phyloP scores from a whole-genome alignment of 208 protist species.

The Crithidia mellificae region DNA sequence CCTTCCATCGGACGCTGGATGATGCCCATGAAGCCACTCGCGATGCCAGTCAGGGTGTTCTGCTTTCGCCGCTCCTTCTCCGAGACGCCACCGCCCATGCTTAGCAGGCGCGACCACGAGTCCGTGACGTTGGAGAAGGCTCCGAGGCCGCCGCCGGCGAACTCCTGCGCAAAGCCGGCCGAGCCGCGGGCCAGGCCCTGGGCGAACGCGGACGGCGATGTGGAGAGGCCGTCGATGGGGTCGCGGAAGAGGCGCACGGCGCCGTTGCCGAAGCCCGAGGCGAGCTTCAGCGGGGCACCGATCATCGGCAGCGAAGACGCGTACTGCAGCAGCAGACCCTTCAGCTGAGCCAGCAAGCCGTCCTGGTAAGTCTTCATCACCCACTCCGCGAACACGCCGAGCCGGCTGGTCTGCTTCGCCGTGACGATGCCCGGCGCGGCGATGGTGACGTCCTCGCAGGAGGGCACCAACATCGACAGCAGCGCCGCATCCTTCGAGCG shows the following conservation, averaged over 20 bases:
- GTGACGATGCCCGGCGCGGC: constrained; percentile 70
- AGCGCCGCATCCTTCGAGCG: constrained; percentile 67
- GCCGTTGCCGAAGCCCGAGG: constrained; percentile 74
- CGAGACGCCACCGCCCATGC: constrained; percentile 53
- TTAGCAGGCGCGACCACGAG: constrained; percentile 69
- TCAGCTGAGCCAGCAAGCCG: constrained; percentile 60
- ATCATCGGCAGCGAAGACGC: constrained; percentile 86
- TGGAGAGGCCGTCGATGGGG: constrained; percentile 73
- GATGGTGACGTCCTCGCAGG: constrained; percentile 80
- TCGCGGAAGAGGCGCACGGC: constrained; percentile 84
- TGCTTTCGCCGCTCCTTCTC: constrained; percentile 56
- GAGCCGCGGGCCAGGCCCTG: constrained; percentile 74
- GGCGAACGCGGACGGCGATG: constrained; percentile 75
- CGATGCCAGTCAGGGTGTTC: constrained; percentile 62
- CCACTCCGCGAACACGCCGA: constrained; percentile 74
- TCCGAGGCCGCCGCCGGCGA: constrained; percentile 75
- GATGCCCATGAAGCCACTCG: constrained; percentile 77
- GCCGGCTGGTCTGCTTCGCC: constrained; percentile 53
- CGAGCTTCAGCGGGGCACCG: constrained; percentile 79
- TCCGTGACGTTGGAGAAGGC: constrained; percentile 84
- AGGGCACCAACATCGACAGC: constrained; percentile 81
- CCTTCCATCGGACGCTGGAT: constrained; percentile 86
- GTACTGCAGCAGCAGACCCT: constrained; percentile 83
- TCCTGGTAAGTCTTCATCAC: constrained; percentile 75
- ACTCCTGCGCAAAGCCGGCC: constrained; percentile 60